Percentiles rank a stretch among this genome's conserved stretches.
These are phyloP conservation scores for Oryza rufipogon DNA, from an alignment of 176 grass and related monocot species.

Conservation along the genomic window DNA sequence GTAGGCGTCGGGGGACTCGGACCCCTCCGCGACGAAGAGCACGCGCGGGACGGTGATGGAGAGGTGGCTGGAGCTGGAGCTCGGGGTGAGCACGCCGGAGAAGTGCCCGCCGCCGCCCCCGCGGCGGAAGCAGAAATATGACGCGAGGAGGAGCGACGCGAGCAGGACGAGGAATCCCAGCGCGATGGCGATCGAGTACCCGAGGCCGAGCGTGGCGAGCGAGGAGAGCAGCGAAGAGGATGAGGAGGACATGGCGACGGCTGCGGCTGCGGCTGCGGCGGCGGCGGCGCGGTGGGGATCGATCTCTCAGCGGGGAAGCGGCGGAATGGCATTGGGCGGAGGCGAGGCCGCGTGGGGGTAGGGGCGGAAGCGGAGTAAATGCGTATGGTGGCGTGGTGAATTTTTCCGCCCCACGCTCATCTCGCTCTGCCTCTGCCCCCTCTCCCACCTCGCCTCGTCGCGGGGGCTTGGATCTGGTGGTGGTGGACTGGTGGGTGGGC, in stretches of 20 bases:
- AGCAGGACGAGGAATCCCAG: constrained; percentile 63
- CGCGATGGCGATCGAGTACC: constrained; percentile 69
- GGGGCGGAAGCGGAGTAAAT: constrained; percentile 52
- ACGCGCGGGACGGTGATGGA: constrained; percentile 63
- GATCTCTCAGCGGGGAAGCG: constrained; percentile 16
- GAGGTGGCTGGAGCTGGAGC: constrained; percentile 48
- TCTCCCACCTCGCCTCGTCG: not conserved
- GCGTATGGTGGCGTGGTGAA: constrained; percentile 57
- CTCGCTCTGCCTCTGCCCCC: too few relatives aligned
- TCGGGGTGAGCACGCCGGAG: constrained; percentile 28
- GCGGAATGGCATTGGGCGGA: constrained; percentile 56
- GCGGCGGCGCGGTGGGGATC: not conserved
- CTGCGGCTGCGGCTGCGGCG: not conserved
- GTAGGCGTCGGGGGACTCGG: constrained; percentile 54
- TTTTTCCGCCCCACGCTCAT: not conserved
- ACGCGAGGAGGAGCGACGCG: constrained; percentile 48
- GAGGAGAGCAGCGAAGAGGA: constrained; percentile 44
- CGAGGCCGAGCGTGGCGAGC: constrained; percentile 58
- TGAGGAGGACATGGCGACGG: constrained; percentile 24
- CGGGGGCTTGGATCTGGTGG: constrained; percentile 43
- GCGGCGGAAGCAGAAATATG: constrained; percentile 49
- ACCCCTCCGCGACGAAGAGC: constrained; percentile 80
- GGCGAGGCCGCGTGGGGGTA: constrained; percentile 1
- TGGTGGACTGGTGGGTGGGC: constrained; percentile 42
- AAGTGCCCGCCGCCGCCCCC: constrained; percentile 3